Base-by-base conservation (phyloP, 139 green algal species). In the Picochlorum sp. region DNA sequence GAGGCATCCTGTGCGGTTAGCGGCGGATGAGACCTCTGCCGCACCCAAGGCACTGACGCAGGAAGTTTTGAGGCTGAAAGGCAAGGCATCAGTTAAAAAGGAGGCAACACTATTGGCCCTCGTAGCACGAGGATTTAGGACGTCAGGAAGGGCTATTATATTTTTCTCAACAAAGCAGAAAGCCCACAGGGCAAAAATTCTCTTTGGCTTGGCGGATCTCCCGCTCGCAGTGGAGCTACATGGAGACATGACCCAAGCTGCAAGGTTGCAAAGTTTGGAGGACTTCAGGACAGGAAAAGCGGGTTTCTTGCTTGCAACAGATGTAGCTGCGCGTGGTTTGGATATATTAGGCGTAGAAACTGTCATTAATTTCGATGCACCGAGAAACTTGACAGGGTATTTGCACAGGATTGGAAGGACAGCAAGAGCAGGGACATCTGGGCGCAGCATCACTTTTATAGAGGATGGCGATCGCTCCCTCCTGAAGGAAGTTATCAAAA, bases 261-360 rank as follows among this genome's bases (percentile, higher is more conserved):
- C 86, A 26, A 76, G 94, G 4, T 78, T 98, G 26, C 83, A 96
- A 65, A 81, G 72, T 3, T 76, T 98, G 44, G 89, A 96, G 77
- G 30, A 44, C 8, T 95, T 95, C 69, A 71, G 87, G 10, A 83
- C 74, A 49, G 83, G 83, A 2, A 74, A 90, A 56, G 77, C 70
- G 2, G 78, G 74, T 0, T 90, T 89, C 57, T 70, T 96, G 71
- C 64, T 97, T 55, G 82, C 83, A 10, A 96, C 92, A 2, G 90
- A 96, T 63, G 87, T 97, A 30, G 90, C 88, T 14, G 87, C 89
- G 0, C 75, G 95, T 30, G 94, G 94, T 0, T 81, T 99, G 50
- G 94, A 99, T 76, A 97, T 99, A 59, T 60, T 85, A 38, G 88
- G 90, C 3, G 88, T 98, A 30, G 62, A 95, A 68, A 80, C 85